Evolutionary conservation across 2,329 filamentous ascomycete genomes (phyloP).

Genomic region (Teratosphaeria destructans): DNA sequence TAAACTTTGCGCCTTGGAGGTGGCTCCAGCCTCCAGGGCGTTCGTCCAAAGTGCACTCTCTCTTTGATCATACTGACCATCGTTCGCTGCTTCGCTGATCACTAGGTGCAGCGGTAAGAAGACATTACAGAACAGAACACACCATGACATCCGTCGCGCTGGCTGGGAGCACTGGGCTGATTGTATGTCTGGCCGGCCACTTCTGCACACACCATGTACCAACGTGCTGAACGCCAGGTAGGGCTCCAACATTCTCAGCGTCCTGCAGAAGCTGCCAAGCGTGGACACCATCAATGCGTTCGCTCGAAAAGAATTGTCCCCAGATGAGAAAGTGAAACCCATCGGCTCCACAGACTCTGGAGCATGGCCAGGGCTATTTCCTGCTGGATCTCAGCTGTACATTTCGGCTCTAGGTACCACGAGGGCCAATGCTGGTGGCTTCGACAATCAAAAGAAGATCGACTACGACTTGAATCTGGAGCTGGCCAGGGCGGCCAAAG

Average conservation of each 20-base stretch:
- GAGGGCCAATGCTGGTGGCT: conserved; percentile 58
- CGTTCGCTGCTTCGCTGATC: background rate
- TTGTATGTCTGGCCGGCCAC: conserved; percentile 26
- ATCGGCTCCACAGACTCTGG: conserved; percentile 56
- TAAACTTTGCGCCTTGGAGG: background rate
- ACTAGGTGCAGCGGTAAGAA: no score
- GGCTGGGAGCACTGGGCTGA: conserved; percentile 57
- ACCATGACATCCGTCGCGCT: conserved; percentile 43
- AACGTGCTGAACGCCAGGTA: conserved; percentile 25
- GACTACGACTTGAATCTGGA: conserved; percentile 80
- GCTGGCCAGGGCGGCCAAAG: conserved; percentile 64
- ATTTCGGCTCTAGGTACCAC: conserved; percentile 77
- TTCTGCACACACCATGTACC: background rate
- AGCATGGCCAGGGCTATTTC: conserved; percentile 53
- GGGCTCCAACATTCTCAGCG: conserved; percentile 65
- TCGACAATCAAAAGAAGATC: conserved; percentile 75
- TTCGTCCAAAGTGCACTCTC: background rate
- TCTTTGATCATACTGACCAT: background rate
- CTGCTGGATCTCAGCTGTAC: conserved; percentile 55
- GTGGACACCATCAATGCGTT: conserved; percentile 51
- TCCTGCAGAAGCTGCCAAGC: conserved; percentile 45
- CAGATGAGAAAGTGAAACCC: conserved; percentile 52
- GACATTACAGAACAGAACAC: background rate
- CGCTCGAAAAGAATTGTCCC: conserved; percentile 51
- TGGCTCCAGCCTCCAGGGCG: background rate